Evolutionary conservation across 2,329 filamentous ascomycete species (phyloP), one percentile per base, ranked within the genome.

Genomic region (Chrysoporthe austroafricana): DNA sequence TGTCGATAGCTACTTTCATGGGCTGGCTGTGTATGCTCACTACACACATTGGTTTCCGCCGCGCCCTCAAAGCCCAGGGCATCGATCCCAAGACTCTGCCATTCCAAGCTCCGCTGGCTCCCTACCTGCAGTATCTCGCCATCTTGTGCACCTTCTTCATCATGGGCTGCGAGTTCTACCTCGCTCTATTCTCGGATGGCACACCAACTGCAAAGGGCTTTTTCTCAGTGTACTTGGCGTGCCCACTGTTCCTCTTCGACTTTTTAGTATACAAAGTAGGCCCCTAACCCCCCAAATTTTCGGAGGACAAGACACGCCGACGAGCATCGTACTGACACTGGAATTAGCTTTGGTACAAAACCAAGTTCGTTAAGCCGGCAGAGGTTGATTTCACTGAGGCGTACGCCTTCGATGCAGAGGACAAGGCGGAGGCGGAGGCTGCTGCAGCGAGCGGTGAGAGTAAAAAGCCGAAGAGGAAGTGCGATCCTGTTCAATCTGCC

Each of bases 401-500:
- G 75, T 48, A 69, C 5, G 70, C 72, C 26, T n/a, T 66, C 14
- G 63, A 69, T 34, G 72, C 73, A 61, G 70, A 71, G 26, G 64
- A 70, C 32, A 39, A 44, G 14, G 54, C 54, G 2, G 18, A 62
- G 64, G 72, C 75, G 8, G 64, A 66, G 32, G 42, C 50, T 85
- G 69, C 84, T 85, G 76, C 77, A 84, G 62, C 85, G 86, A 0
- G 69, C 88, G 11, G 84, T 79, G 21, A 57, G 43, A 9, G 84
- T 79, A 21, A 58, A 14, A 64, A 59, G 52, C 42, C 54, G 26
- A 44, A 50, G 9, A 62, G 58, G 42, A 66, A 63, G 26, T 62
- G 59, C 8, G 58, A 62, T 50, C 64, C 64, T n/a, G 39, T 66
- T 2, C 64, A 57, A 43, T 13, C 48, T 5, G 42, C 32, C 13